These are phyloP conservation scores for Diaporthe caulivora DNA, from an alignment of 2,329 filamentous ascomycete species.

Conservation along the genomic window DNA sequence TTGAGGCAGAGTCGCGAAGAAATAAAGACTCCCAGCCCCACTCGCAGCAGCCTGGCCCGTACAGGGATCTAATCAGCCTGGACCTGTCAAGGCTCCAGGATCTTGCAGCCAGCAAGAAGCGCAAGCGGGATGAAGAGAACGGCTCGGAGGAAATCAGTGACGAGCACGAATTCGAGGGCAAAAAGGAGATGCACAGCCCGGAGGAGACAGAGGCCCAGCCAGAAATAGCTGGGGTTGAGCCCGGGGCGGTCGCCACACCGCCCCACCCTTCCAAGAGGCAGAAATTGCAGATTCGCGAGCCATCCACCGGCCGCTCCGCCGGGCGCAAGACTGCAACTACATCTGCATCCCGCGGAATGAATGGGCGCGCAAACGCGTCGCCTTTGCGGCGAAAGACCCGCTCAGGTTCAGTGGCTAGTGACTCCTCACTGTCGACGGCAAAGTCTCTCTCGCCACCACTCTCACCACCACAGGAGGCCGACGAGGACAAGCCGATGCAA, in stretches of 20 bases:
- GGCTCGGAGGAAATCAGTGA: conserved; percentile 33
- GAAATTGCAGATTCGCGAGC: conserved; percentile 39
- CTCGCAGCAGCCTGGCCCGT: conserved; percentile 63
- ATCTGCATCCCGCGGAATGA: conserved; percentile 39
- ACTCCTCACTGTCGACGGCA: conserved; percentile 51
- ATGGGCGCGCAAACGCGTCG: conserved; percentile 43
- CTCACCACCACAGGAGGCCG: conserved; percentile 35
- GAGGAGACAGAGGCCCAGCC: conserved; percentile 27
- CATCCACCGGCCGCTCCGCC: conserved; percentile 29
- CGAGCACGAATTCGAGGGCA: conserved; percentile 32
- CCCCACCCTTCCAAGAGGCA: conserved; percentile 41
- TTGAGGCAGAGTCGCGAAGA: conserved; percentile 62
- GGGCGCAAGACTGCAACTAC: conserved; percentile 33
- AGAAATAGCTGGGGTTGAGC: conserved; percentile 28
- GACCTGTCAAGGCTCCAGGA: conserved; percentile 49
- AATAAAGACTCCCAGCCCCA: conserved; percentile 55
- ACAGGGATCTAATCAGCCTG: conserved; percentile 59
- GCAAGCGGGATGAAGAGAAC: conserved; percentile 35
- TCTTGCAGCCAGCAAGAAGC: conserved; percentile 28
- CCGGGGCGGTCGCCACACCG: conserved; percentile 40
- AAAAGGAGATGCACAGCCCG: conserved; percentile 13
- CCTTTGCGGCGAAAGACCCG: conserved; percentile 44
- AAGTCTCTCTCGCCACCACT: conserved; percentile 47
- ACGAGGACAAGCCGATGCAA: conserved; percentile 37
- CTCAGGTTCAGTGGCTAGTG: conserved; percentile 45